phyloP scores from a whole-genome alignment of 2,329 filamentous ascomycete species.

The Colletotrichum cordylinicola region DNA sequence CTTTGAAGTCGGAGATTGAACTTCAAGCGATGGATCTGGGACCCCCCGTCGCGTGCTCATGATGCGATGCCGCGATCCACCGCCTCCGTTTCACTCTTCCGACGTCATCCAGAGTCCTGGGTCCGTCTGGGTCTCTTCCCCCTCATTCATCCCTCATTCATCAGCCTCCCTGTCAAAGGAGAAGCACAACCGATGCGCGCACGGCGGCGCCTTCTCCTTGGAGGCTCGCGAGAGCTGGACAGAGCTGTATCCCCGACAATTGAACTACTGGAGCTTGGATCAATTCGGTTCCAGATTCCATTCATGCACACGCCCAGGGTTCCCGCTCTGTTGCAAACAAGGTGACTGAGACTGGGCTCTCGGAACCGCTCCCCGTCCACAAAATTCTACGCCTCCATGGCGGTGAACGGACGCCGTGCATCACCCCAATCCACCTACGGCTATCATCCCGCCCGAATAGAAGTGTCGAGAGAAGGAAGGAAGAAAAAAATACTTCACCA shows the following conservation, averaged over 20 bases:
- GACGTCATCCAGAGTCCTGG: slow-evolving; percentile 19
- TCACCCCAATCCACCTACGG: slow-evolving; percentile 12
- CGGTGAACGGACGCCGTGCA: slow-evolving; percentile 20
- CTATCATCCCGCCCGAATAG: slow-evolving; percentile 2
- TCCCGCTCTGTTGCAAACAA: slow-evolving; percentile 17
- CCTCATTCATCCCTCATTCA: neutral
- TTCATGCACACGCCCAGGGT: slow-evolving; percentile 17
- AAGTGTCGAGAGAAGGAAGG: slow-evolving; percentile 6
- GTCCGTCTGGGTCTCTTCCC: neutral
- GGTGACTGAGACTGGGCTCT: slow-evolving; percentile 8
- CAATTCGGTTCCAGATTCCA: slow-evolving; percentile 1
- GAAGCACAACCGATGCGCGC: neutral
- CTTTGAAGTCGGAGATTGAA: slow-evolving; percentile 21
- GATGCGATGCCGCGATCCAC: slow-evolving; percentile 21
- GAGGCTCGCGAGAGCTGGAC: neutral
- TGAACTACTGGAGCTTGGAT: slow-evolving; percentile 4
- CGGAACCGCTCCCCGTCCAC: slow-evolving; percentile 20
- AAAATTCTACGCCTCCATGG: slow-evolving; percentile 14
- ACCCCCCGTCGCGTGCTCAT: slow-evolving; percentile 9
- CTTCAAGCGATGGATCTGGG: slow-evolving; percentile 18
- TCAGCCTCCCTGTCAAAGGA: neutral
- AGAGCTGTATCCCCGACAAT: slow-evolving; percentile 1
- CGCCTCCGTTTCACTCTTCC: slow-evolving; percentile 18
- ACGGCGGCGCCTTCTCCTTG: neutral
- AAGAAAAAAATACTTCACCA: neutral